A percentile compares a stretch with the other conserved stretches of the same genome.
phyloP scores from a whole-genome alignment of 176 grass and related monocot genomes.

The Triticum dicoccoides region DNA sequence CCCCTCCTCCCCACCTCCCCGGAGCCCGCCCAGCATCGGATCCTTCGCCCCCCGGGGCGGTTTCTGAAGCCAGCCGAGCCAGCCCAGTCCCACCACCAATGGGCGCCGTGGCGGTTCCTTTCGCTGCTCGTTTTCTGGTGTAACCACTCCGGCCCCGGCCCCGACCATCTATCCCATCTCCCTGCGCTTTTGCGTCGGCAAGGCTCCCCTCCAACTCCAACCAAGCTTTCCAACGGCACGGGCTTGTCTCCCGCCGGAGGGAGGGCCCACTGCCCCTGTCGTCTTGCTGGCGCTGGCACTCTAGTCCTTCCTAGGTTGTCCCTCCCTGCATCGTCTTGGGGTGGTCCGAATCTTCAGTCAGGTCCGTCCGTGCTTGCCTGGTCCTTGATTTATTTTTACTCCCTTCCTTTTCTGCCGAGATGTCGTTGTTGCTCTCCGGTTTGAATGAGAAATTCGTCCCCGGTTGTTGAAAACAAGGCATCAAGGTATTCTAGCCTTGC shows the following conservation, averaged over 20 bases:
- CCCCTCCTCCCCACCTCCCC: not conserved
- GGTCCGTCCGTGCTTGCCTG: not conserved
- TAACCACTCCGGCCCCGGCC: not conserved
- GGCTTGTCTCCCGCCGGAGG: not conserved
- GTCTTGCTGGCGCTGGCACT: not conserved
- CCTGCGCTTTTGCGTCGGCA: not conserved
- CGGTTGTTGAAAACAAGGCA: not conserved
- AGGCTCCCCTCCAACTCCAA: not conserved
- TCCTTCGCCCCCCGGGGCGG: not conserved
- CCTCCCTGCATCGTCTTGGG: not conserved
- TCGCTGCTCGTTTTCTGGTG: conserved; percentile 4
- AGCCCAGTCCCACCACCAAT: not conserved
- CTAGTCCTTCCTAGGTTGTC: not conserved
- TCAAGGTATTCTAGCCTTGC: not conserved
- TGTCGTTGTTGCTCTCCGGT: not conserved
- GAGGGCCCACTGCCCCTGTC: not conserved
- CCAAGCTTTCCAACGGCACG: conserved; percentile 11
- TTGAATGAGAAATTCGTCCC: not conserved
- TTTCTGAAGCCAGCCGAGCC: not conserved
- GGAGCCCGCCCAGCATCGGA: conserved; percentile 28
- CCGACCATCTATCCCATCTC: not conserved
- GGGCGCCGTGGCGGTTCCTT: not conserved
- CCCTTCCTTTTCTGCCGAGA: not conserved
- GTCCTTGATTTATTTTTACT: not conserved
- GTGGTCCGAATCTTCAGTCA: not conserved